These are phyloP conservation scores for Boletus pseudo-olivaceus DNA, from an alignment of 768 basidiomycete genomes.

Conservation along the genomic window DNA sequence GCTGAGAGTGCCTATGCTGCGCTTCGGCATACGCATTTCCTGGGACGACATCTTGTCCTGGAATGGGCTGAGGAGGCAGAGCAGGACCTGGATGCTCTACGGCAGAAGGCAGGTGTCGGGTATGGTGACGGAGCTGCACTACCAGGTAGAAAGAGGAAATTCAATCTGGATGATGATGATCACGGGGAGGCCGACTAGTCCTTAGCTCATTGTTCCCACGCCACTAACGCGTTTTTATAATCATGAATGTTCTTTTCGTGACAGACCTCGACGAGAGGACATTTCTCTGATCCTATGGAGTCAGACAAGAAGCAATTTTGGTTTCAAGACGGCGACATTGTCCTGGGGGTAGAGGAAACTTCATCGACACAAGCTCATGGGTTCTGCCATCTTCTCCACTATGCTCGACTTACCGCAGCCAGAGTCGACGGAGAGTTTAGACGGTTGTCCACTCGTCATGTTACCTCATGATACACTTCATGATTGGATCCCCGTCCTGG, in stretches of 20 bases:
- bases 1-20: constrained; percentile 86
- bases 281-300: background rate
- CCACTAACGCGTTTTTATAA: constrained; percentile 1
- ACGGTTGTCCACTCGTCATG: constrained; percentile 31
- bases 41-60: constrained; percentile 91
- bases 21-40: constrained; percentile 90
- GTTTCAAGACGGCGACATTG: constrained; percentile 37
- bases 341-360: constrained; percentile 30
- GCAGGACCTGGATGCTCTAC: constrained; percentile 68
- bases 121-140: constrained; percentile 64
- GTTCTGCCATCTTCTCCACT: constrained; percentile 31
- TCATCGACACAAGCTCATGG: constrained; percentile 17
- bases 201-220: constrained; percentile 1
- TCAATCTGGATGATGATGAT: constrained; percentile 48
- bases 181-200: constrained; percentile 28
- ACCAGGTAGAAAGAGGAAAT: constrained; percentile 74
- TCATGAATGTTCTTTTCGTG: background rate
- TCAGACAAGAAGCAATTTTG: constrained; percentile 15
- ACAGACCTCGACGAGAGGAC: background rate
- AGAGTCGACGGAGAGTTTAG: constrained; percentile 25
- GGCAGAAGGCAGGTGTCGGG: constrained; percentile 78
- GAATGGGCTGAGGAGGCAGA: constrained; percentile 90
- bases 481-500: constrained; percentile 30
- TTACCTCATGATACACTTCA: constrained; percentile 24
- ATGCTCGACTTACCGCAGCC: constrained; percentile 38